A percentile compares a stretch with the other conserved stretches of the same genome.
phyloP scores from a whole-genome alignment of 73 alveolate species.

The Paramecium octaurelia region DNA sequence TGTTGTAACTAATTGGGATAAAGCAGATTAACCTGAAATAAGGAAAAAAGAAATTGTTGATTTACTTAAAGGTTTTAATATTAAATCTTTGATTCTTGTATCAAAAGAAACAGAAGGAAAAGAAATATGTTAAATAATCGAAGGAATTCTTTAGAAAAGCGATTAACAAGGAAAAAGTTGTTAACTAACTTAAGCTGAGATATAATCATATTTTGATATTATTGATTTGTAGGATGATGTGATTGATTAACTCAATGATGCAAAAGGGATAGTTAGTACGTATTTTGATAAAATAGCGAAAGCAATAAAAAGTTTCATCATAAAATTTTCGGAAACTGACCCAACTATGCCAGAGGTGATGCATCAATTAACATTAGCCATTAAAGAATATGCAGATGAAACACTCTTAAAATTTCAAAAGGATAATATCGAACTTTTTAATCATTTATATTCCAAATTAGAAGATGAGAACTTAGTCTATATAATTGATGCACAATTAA shows the following conservation, averaged over 20 bases:
- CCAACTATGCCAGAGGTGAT: slow-evolving; percentile 17
- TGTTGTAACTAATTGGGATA: slow-evolving; percentile 45
- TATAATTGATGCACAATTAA: not conserved
- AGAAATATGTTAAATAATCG: not conserved
- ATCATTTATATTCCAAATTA: not conserved
- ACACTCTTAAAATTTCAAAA: not conserved
- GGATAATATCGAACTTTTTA: not conserved
- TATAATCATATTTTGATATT: slow-evolving; percentile 1
- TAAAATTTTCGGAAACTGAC: not conserved
- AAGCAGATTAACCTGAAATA: not conserved
- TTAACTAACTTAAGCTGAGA: not conserved
- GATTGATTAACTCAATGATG: not conserved
- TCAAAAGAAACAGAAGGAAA: not conserved
- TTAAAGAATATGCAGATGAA: not conserved
- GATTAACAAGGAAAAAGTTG: not conserved
- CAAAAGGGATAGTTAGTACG: not conserved
- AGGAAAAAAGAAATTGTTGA: not conserved
- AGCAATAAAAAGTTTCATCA: not conserved
- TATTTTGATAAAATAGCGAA: not conserved
- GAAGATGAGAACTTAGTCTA: not conserved
- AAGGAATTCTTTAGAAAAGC: not conserved
- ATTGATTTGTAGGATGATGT: not conserved
- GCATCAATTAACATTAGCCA: not conserved
- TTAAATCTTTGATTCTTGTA: not conserved
- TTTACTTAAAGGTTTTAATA: not conserved